Conservation (phyloP, 768 basidiomycete genomes). For the Dacryopinax primogenitus region DNA sequence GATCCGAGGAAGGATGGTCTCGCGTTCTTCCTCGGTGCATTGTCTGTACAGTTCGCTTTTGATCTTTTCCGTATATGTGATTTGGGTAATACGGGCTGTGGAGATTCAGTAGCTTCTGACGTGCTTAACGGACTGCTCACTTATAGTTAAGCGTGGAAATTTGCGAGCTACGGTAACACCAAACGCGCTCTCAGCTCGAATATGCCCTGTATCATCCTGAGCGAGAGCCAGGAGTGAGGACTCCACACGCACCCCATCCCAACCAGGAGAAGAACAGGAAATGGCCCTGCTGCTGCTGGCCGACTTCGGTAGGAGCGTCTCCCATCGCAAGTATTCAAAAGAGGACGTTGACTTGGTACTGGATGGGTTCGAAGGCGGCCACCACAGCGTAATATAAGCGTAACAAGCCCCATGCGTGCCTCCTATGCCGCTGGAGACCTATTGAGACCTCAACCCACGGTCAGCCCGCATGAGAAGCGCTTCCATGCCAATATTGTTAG, state of each 20-base stretch:
- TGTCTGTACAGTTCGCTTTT: not conserved
- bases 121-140: not conserved
- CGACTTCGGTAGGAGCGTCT: not conserved
- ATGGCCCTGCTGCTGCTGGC: not conserved
- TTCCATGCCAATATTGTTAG: too few relatives aligned
- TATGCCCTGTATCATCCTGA: not conserved
- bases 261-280: not conserved
- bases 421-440: too few relatives aligned
- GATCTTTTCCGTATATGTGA: not conserved
- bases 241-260: not conserved
- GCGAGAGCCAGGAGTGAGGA: not conserved
- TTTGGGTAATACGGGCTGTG: not conserved
- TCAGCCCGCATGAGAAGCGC: too few relatives aligned
- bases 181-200: not conserved
- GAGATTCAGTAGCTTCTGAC: not conserved
- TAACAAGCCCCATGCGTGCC: too few relatives aligned
- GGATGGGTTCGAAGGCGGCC: not conserved
- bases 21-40: not conserved
- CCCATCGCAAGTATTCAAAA: not conserved
- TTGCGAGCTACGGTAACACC: not conserved
- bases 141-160: not conserved
- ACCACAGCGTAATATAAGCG: not conserved
- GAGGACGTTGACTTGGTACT: not conserved
- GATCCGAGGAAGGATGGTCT: not conserved
- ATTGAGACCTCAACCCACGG: too few relatives aligned